phyloP scores from a whole-genome alignment of 208 protist genomes.

The Acanthamoeba rhysodes region DNA sequence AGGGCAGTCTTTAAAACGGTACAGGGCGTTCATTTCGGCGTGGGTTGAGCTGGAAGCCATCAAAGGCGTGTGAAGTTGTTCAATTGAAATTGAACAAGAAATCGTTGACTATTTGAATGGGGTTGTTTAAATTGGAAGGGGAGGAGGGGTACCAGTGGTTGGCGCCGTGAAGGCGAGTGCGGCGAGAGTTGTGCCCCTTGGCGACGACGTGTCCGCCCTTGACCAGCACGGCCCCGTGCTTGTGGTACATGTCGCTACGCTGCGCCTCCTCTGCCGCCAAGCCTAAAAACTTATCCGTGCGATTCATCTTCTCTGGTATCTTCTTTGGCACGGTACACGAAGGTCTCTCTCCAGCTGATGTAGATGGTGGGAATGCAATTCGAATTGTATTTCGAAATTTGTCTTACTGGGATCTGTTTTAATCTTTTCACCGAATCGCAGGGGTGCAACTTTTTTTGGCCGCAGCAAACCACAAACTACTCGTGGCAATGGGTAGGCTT shows the following conservation, averaged over 20 bases:
- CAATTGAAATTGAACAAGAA: too few species aligned
- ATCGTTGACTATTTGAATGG: too few species aligned
- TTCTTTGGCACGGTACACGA: too few species aligned
- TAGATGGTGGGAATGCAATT: too few species aligned
- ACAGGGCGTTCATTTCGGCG: slow-evolving; percentile 51
- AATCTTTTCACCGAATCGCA: too few species aligned
- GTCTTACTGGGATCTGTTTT: too few species aligned
- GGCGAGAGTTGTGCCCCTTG: slow-evolving; percentile 38
- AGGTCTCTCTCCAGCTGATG: too few species aligned
- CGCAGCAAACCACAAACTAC: too few species aligned
- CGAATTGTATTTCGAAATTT: too few species aligned
- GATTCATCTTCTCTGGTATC: background rate
- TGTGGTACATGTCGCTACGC: background rate
- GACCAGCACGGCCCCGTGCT: slow-evolving; percentile 1
- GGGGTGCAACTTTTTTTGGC: too few species aligned
- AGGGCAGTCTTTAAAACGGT: background rate
- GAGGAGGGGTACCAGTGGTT: background rate
- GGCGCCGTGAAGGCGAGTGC: background rate
- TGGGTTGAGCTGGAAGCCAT: background rate
- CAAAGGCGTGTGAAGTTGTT: too few species aligned
- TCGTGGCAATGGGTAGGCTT: too few species aligned
- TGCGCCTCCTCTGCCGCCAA: background rate
- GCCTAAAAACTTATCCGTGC: slow-evolving; percentile 12
- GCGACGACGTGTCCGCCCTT: background rate
- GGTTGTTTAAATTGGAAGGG: background rate